Evolutionary conservation across 257 asterid genomes (phyloP), one percentile per base, ranked within the genome.

Genomic region (Perilla frutescens): DNA sequence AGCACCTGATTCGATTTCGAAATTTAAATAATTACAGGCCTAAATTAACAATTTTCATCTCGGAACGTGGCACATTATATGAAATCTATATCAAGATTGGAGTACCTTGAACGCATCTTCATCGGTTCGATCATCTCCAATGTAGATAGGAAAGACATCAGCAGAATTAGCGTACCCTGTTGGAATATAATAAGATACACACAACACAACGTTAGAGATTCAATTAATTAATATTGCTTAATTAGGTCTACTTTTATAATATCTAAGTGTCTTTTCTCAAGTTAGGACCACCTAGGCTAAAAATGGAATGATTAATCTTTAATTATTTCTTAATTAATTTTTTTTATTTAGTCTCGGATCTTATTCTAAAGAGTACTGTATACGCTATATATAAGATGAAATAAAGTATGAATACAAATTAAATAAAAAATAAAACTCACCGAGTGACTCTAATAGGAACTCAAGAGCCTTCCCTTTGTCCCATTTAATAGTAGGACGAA

Each of bases 391-490:
- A 6, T 6, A 40, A 6, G 6, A 20, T 20, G 26, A 20, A 20
- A 20, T 20, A 20, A 20, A 20, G 0, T 6, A 47, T 6, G 3
- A 20, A 10, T 44, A 8, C 2, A 47, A 11, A 47, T 9, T 47
- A 3, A 64, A 26, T 9, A 20, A 45, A 26, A 44, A 4, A 44
- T 7, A 6, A 20, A 68, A 82, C 95, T 81, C 59, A 93, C 98
- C 98, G 61, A 94, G 96, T 43, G 98, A 88, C 75, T 91, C 91
- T 26, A 94, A 76, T 62, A 94, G 80, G 72, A 94, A 94, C 83
- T 94, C 98, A 31, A 94, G 90, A 72, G 98, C 98, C 88, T 91
- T 94, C 64, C 98, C 98, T 62, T 94, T 94, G 90, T 94, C 97
- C 98, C 98, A 94, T 77, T 87, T 94, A 77, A 91, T 90, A 32